These are phyloP conservation scores for Penicillium nucicola DNA, from an alignment of 495 filamentous ascomycete genomes.

Conservation along the genomic window DNA sequence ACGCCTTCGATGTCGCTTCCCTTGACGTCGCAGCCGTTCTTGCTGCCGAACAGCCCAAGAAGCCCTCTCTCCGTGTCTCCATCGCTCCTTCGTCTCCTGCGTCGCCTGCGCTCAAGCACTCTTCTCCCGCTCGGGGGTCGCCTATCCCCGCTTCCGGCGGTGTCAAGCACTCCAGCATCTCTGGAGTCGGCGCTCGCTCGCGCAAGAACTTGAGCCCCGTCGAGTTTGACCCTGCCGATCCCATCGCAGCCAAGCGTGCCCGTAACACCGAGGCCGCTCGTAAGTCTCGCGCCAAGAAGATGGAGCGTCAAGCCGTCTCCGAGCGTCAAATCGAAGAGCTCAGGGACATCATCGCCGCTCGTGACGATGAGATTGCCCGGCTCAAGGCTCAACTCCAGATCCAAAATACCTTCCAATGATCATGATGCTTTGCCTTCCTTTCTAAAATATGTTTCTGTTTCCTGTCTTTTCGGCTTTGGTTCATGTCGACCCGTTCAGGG, in stretches of 20 bases:
- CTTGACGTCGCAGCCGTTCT: conserved; percentile 29
- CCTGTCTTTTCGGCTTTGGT: conserved; percentile 11
- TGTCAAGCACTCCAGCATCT: conserved; percentile 62
- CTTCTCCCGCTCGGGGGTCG: conserved; percentile 40
- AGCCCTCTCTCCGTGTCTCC: conserved; percentile 38
- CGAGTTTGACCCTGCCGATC: conserved; percentile 54
- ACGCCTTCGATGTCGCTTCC: conserved; percentile 32
- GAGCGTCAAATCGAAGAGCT: conserved; percentile 50
- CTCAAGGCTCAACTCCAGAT: conserved; percentile 27
- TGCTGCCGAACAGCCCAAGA: conserved; percentile 25
- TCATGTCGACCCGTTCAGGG: conserved; percentile 10
- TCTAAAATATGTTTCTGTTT: conserved; percentile 12
- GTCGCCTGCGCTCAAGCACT: conserved; percentile 32
- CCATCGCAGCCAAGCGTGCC: conserved; percentile 83
- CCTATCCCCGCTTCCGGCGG: conserved; percentile 22
- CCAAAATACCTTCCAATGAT: conserved; percentile 20
- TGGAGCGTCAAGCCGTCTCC: conserved; percentile 63
- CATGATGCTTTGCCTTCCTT: conserved; percentile 8
- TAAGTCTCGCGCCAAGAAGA: conserved; percentile 85
- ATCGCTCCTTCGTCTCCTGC: conserved; percentile 6
- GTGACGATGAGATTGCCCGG: conserved; percentile 61
- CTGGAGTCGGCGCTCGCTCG: conserved; percentile 67
- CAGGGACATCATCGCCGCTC: conserved; percentile 45
- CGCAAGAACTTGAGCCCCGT: conserved; percentile 82
- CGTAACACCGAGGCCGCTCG: conserved; percentile 94